Evolutionary conservation across 202 grass and related monocot genomes (phyloP).

Genomic region (Panicum virgatum): DNA sequence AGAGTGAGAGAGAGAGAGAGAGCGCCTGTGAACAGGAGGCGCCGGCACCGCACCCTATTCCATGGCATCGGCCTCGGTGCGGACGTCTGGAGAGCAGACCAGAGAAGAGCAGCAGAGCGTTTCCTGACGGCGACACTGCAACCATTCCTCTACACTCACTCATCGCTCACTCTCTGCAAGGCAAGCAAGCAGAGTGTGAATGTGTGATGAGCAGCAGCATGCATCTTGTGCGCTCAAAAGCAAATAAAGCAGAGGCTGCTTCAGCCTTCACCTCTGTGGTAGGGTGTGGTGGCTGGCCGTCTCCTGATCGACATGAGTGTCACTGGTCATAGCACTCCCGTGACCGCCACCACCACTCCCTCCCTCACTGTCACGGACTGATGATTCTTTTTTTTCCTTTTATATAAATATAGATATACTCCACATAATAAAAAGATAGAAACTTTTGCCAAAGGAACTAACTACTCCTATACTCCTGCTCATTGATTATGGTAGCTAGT

Average conservation of each 20-base stretch:
- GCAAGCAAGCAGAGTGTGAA: no score
- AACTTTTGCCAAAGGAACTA: no score
- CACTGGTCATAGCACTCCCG: constrained; percentile 28
- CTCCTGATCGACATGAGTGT: background rate
- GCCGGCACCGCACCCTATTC: background rate
- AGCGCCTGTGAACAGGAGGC: constrained; percentile 9
- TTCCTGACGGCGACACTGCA: constrained; percentile 21
- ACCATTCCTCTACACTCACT: constrained; percentile 26
- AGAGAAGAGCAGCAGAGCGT: background rate
- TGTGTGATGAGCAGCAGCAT: no score
- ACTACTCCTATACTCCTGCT: no score
- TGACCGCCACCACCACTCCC: constrained; percentile 26
- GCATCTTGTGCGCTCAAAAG: constrained; percentile 28
- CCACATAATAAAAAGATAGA: no score
- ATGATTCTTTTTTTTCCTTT: background rate
- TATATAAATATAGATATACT: no score
- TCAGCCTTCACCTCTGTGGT: background rate
- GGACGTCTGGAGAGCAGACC: no score
- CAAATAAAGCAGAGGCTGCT: background rate
- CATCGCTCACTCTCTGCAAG: no score
- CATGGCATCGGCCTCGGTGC: background rate
- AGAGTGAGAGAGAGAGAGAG: background rate
- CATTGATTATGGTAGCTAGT: no score
- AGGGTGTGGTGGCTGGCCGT: background rate
- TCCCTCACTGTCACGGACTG: no score